Percentiles rank a stretch among this genome's conserved stretches.
These are phyloP conservation scores for Orbilia quercus DNA, from an alignment of 2,329 filamentous ascomycete genomes.

Conservation along the genomic window DNA sequence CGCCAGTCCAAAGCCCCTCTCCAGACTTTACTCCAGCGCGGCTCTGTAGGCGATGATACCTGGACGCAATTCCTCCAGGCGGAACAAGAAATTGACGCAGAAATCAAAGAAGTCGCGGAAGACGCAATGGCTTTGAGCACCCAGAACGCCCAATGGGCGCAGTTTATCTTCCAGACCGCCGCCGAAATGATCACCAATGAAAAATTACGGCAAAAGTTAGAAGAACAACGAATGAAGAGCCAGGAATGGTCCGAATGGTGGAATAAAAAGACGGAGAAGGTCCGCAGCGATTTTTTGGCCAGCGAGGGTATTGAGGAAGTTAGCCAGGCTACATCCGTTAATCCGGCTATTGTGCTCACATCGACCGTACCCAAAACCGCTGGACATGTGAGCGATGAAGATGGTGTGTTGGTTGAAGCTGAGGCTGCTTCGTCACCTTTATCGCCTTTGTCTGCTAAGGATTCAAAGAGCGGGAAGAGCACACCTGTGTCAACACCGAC, in stretches of 20 bases:
- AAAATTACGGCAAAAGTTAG: conserved; percentile 77
- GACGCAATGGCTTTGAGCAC: conserved; percentile 96
- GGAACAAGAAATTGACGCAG: conserved; percentile 74
- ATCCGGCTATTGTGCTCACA: conserved; percentile 61
- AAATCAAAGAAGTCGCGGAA: conserved; percentile 96
- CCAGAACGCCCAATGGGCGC: conserved; percentile 87
- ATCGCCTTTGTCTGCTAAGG: conserved; percentile 21
- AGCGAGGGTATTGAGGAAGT: conserved; percentile 67
- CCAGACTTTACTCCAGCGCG: conserved; percentile 82
- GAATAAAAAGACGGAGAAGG: conserved; percentile 77
- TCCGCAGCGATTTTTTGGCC: conserved; percentile 84
- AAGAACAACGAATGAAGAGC: conserved; percentile 77
- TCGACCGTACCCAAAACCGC: conserved; percentile 32
- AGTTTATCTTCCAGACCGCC: conserved; percentile 94
- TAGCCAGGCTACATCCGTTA: conserved; percentile 60
- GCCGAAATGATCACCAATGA: conserved; percentile 94
- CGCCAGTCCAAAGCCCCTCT: conserved; percentile 89
- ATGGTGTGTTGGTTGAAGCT: conserved; percentile 80
- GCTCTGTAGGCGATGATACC: conserved; percentile 93
- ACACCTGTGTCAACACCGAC: conserved; percentile 43
- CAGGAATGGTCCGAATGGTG: conserved; percentile 88
- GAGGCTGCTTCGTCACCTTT: conserved; percentile 23
- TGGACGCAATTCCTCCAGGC: conserved; percentile 92
- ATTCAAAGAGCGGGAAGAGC: conserved; percentile 35
- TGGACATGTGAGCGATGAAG: conserved; percentile 72